These are phyloP conservation scores for Meyerozyma athensensis DNA, from an alignment of 1,139 yeast genomes.

Conservation along the genomic window DNA sequence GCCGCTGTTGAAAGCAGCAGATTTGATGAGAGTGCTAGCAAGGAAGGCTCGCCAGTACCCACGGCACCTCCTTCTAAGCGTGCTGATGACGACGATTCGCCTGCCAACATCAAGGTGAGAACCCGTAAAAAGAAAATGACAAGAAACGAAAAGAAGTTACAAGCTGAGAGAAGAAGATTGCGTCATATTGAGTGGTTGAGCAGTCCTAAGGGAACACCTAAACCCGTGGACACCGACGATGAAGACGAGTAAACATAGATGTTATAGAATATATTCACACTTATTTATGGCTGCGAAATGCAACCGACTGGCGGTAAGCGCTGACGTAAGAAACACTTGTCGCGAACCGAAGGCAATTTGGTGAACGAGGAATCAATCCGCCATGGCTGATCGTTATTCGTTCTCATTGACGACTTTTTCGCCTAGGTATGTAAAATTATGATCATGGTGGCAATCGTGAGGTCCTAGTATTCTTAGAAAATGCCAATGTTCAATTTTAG, in stretches of 20 bases:
- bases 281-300: no score
- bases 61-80: slow-evolving; percentile 38
- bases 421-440: slow-evolving; percentile 77
- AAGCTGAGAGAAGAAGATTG: slow-evolving; percentile 90
- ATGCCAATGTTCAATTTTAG: not conserved
- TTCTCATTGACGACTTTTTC: slow-evolving; percentile 95
- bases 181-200: slow-evolving; percentile 93
- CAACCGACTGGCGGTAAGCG: no score
- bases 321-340: no score
- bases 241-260: slow-evolving; percentile 52
- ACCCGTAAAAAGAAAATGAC: slow-evolving; percentile 94
- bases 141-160: slow-evolving; percentile 87
- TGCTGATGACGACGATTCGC: slow-evolving; percentile 79
- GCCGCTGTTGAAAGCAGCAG: slow-evolving; percentile 69
- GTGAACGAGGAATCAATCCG: not conserved
- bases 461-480: not conserved
- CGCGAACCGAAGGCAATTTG: slow-evolving; percentile 3
- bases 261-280: slow-evolving; percentile 3
- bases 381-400: slow-evolving; percentile 96
- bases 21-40: slow-evolving; percentile 58
- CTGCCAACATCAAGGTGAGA: slow-evolving; percentile 91
- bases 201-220: slow-evolving; percentile 96
- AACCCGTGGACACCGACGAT: slow-evolving; percentile 88
- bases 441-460: not conserved
- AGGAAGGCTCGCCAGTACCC: slow-evolving; percentile 20